phyloP scores from a whole-genome alignment of 768 basidiomycete genomes.

The Gloeophyllum trabeum region DNA sequence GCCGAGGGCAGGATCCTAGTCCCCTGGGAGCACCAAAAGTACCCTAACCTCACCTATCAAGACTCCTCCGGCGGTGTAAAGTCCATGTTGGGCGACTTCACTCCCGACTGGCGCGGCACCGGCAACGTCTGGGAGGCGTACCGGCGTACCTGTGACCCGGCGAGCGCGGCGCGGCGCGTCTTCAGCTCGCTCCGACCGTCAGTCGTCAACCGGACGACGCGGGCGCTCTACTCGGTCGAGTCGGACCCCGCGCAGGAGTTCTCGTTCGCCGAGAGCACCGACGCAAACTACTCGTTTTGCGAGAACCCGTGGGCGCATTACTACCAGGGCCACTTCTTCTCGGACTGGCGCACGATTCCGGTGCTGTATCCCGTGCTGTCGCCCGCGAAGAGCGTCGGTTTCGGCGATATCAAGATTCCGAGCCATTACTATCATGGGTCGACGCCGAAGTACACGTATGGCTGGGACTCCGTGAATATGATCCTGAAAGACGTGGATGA shows the following conservation, averaged over 20 bases:
- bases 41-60: constrained; percentile 54
- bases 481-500: constrained; percentile 68
- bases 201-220: constrained; percentile 16
- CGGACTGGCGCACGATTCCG: constrained; percentile 87
- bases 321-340: constrained; percentile 93
- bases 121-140: constrained; percentile 93
- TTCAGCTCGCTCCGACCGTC: constrained; percentile 62
- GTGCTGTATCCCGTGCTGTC: constrained; percentile 91
- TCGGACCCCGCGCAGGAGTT: constrained; percentile 41
- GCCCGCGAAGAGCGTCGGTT: constrained; percentile 79
- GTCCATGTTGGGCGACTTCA: constrained; percentile 36
- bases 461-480: constrained; percentile 72
- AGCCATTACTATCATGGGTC: constrained; percentile 93
- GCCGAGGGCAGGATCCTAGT: constrained; percentile 91
- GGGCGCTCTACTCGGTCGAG: constrained; percentile 17
- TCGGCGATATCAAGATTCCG: constrained; percentile 85
- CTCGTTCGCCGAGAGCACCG: constrained; percentile 46
- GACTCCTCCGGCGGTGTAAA: constrained; percentile 24
- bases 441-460: constrained; percentile 78
- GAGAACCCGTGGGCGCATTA: constrained; percentile 71
- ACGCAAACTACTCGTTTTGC: constrained; percentile 73
- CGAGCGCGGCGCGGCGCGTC: constrained; percentile 70
- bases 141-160: constrained; percentile 81
- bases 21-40: constrained; percentile 78
- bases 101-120: constrained; percentile 74